Base-by-base conservation (phyloP, 2,329 filamentous ascomycete genomes). In the Trichoderma sp. region DNA sequence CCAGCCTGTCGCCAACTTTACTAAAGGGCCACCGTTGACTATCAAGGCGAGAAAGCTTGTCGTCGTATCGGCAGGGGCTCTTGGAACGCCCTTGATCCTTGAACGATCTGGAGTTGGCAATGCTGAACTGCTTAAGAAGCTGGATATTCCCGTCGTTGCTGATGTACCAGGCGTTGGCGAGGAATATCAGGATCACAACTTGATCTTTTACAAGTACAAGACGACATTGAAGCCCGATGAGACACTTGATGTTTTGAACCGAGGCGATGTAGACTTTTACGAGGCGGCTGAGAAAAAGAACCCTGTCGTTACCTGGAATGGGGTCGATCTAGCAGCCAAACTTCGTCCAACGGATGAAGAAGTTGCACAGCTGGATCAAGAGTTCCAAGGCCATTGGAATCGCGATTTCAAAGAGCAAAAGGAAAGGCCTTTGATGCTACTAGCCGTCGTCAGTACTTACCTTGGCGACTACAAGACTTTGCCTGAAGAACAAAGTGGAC, bases 81-180 rank as follows among this genome's bases (percentile, higher is more conserved):
- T 85, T 6, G 85, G 86, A 2, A 87, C 87, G 0, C 87, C 88
- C 0, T 78, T 80, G 0, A 82, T 92, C 1, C 84, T 92, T 0
- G 88, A 92, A 76, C 81, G 90, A 23, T 92, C 90, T 0, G 90
- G 90, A 8, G 76, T 92, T 1, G 89, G 88, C n/a, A 81, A 83
- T 58, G 79, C 82, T 0, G 80, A 84, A 2, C 75, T 89, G 6
- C 82, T 91, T 2, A 76, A 83, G 55, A 80, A 79, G 20, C 82
- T 84, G 0, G 84, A 82, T 1, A 83, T 90, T 3, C 80, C 84
- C 1, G 76, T 85, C 3, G 76, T 85, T 1, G 79, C 83, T 3
- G 81, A 87, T 61, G 76, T 88, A 1, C 84, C 85, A 0, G 86
- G 85, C 3, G 87, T 90, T 1, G 88, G 88, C 0, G 79, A 82